phyloP scores from a whole-genome alignment of 2,329 filamentous ascomycete genomes.

The Sarocladium oryzae region DNA sequence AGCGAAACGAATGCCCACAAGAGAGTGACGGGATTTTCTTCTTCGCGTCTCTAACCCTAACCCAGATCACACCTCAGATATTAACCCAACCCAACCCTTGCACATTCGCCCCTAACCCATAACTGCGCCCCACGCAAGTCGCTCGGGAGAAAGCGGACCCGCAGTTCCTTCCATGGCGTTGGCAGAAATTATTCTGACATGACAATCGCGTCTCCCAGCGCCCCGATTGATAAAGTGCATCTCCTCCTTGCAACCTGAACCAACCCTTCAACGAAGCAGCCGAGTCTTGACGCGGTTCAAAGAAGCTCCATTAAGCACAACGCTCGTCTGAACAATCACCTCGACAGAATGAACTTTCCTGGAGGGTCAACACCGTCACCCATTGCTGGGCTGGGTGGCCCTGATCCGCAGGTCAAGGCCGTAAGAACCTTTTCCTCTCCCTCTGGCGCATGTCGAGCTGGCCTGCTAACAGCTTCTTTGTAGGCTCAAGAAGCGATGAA shows the following conservation, averaged over 20 bases:
- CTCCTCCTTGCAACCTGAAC: background rate
- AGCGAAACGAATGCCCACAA: too few species aligned
- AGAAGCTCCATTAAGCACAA: too few species aligned
- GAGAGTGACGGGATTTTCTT: too few species aligned
- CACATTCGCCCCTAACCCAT: background rate
- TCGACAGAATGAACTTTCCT: slow-evolving; percentile 30
- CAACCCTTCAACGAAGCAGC: too few species aligned
- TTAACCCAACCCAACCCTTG: too few species aligned
- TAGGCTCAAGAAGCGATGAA: slow-evolving; percentile 85
- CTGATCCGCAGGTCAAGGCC: slow-evolving; percentile 46
- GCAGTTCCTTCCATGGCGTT: background rate
- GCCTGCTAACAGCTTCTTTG: slow-evolving; percentile 3
- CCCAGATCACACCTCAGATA: too few species aligned
- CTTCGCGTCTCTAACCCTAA: too few species aligned
- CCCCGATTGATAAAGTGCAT: background rate
- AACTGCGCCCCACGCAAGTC: too few species aligned
- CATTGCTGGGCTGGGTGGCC: slow-evolving; percentile 19
- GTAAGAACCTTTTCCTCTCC: slow-evolving; percentile 24
- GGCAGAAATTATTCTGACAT: slow-evolving; percentile 7
- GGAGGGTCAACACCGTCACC: slow-evolving; percentile 16
- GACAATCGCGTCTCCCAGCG: background rate
- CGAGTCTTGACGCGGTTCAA: too few species aligned
- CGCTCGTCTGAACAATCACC: too few species aligned
- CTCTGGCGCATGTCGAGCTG: background rate
- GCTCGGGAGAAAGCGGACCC: slow-evolving; percentile 5